These are phyloP conservation scores for Pelargonium australe DNA, from an alignment of 441 rosid genomes.

Conservation along the genomic window DNA sequence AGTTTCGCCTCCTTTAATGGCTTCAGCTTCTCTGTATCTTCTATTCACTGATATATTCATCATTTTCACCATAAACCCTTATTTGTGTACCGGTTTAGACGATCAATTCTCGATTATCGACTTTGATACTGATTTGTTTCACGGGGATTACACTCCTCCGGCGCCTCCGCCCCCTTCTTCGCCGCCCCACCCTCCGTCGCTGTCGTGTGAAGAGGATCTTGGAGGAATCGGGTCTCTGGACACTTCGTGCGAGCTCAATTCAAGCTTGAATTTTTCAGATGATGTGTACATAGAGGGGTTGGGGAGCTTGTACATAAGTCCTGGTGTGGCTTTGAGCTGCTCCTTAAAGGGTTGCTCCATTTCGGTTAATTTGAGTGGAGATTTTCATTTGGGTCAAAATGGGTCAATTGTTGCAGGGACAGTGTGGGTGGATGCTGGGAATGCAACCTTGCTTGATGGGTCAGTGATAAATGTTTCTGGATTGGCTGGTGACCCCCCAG, in stretches of 20 bases:
- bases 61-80: slow-evolving; percentile 12
- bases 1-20: slow-evolving; percentile 24
- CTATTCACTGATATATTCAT: slow-evolving; percentile 12
- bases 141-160: slow-evolving; percentile 49
- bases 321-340: slow-evolving; percentile 42
- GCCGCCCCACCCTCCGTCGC: slow-evolving; percentile 43
- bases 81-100: slow-evolving; percentile 14
- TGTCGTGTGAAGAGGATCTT: slow-evolving; percentile 52
- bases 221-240: slow-evolving; percentile 50
- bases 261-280: slow-evolving; percentile 33
- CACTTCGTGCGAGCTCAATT: slow-evolving; percentile 45
- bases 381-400: slow-evolving; percentile 34
- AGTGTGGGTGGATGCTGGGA: slow-evolving; percentile 36
- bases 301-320: slow-evolving; percentile 42
- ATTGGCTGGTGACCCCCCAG: slow-evolving; percentile 57
- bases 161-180: slow-evolving; percentile 41
- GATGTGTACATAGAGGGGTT: slow-evolving; percentile 50
- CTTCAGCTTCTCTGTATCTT: slow-evolving; percentile 13
- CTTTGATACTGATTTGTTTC: slow-evolving; percentile 25
- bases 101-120: slow-evolving; percentile 29
- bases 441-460: slow-evolving; percentile 33
- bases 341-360: slow-evolving; percentile 44
- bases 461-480: slow-evolving; percentile 51
- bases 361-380: slow-evolving; percentile 39
- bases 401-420: slow-evolving; percentile 39